Base-by-base conservation (phyloP, 768 basidiomycete genomes). In the Lentinula lateritia region DNA sequence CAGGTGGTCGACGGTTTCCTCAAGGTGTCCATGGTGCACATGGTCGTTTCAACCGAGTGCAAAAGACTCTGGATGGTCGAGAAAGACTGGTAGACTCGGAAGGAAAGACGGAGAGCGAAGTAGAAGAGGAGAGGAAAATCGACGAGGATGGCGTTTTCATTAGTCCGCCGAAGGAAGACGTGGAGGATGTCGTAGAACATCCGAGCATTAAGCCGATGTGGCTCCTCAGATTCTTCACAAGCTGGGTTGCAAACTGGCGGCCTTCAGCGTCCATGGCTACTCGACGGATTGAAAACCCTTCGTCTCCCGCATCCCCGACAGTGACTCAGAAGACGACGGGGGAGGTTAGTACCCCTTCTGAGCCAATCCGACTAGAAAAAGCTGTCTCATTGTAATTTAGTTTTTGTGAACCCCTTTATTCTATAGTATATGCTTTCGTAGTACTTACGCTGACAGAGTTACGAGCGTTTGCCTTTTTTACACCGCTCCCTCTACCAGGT, bases 31-130 rank as follows among this genome's bases (percentile, higher is more conserved):
- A 81, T 55, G 83, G 83, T 23, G 83, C 84, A 1, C 83, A 84
- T 65, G 85, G 85, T 50, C 71, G 73, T 60, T 88, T 83, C 70
- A 85, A 85, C 66, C 79, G 85, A 8, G 69, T 88, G 67, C 89
- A 92, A 70, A 85, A 87, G 86, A 85, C 83, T 62, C 72, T 90
- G 46, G 87, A 88, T 65, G 88, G 88, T 13, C 67, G 71, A 50
- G 80, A 82, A 70, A 74, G 83, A 48, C 70, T 87, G 1, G 89
- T 92, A 48, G 89, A 92, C 71, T 72, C 75, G 43, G 67, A 85
- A 45, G 90, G 90, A 16, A 76, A 89, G 50, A 92, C 88, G 58
- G 88, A 89, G 73, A 84, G 83, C 64, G 90, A 93, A 72, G 89
- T 79, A 20, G 88, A 87, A 67, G 90, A 92, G 66, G 90, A 92